Base-by-base conservation (phyloP, 768 basidiomycete species). In the Pleurotus tuber-regium region DNA sequence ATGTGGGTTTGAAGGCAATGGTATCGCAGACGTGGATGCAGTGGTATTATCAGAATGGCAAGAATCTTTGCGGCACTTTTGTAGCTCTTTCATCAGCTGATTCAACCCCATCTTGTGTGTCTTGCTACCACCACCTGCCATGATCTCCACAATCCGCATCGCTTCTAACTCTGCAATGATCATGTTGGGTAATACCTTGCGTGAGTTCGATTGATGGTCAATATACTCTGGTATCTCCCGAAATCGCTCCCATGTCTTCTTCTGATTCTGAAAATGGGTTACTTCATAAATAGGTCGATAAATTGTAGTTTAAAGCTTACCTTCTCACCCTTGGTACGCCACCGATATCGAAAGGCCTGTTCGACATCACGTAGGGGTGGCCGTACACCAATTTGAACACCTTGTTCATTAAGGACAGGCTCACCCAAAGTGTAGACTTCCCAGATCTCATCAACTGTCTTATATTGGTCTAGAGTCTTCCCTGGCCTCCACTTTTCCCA, bases 261-360 rank as follows among this genome's bases (percentile, higher is more conserved):
- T 33, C 31, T 33, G 31, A 33, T 33, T 33, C 31, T 6, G n/a
- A n/a, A n/a, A n/a, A n/a, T n/a, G n/a, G n/a, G n/a, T n/a, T n/a
- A n/a, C n/a, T n/a, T n/a, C n/a, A n/a, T n/a, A n/a, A n/a, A n/a
- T n/a, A n/a, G n/a, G n/a, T n/a, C n/a, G n/a, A n/a, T n/a, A n/a
- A n/a, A n/a, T n/a, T n/a, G n/a, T n/a, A n/a, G n/a, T n/a, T n/a
- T n/a, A n/a, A n/a, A n/a, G n/a, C 10, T 68, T 59, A 66, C 89
- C 81, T 12, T 85, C 70, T 63, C 86, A 16, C 44, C 49, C 33
- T 50, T 54, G 1, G 23, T 24, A 11, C 53, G 50, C 58, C 64
- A 63, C n/a, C 35, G 31, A 3, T 51, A 39, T 24, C 58, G 50
- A 30, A 65, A 63, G n/a, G 54, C 42, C 19, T 54, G 28, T 30